Conservation (phyloP, 805 yeast genomes). For the Hanseniaspora singularis region DNA sequence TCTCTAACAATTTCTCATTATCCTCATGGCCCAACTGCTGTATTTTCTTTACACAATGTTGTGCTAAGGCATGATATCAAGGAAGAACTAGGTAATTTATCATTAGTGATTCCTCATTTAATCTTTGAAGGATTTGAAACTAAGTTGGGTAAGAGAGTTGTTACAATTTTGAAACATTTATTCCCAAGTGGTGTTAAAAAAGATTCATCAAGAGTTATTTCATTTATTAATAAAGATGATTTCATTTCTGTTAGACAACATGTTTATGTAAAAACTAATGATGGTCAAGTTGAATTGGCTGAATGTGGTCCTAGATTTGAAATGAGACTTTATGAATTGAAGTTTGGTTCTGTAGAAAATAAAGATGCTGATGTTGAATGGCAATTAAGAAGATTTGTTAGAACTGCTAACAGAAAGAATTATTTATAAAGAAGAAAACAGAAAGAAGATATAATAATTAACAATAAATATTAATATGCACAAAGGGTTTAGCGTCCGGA, state of each 20-base stretch:
- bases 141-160: conserved; percentile 71
- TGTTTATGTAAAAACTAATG: conserved; percentile 78
- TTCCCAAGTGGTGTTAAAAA: conserved; percentile 96
- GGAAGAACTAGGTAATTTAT: conserved; percentile 63
- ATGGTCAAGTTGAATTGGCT: conserved; percentile 68
- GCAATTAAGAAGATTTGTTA: conserved; percentile 82
- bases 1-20: conserved; percentile 85
- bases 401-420: conserved; percentile 93
- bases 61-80: conserved; percentile 85
- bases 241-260: conserved; percentile 92
- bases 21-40: conserved; percentile 96
- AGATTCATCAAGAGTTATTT: conserved; percentile 80
- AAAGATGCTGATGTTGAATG: conserved; percentile 97
- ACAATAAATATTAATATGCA: no score
- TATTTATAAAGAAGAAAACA: conserved; percentile 36
- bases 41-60: conserved; percentile 88
- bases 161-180: conserved; percentile 65
- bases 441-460: no score
- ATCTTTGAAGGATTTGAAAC: conserved; percentile 83
- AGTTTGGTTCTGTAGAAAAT: conserved; percentile 83
- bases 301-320: conserved; percentile 99
- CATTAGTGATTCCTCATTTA: conserved; percentile 88
- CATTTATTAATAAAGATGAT: conserved; percentile 83
- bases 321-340: conserved; percentile 81
- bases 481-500: no score